phyloP scores from a whole-genome alignment of 371 early-diverging fungal genomes.

The Rhizopus arrhizus region DNA sequence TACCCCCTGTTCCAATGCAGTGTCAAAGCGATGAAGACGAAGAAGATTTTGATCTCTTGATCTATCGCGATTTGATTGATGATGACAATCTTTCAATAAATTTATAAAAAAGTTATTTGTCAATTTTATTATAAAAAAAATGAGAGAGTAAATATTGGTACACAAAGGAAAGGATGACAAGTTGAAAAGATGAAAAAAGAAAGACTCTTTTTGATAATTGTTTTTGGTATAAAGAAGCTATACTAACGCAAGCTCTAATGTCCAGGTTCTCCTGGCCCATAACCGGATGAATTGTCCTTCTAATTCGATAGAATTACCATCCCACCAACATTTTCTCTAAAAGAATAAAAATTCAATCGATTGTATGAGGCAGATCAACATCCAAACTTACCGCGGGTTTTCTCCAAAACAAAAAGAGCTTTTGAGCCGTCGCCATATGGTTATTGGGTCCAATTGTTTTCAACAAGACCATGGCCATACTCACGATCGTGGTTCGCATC shows the following conservation, averaged over 20 bases:
- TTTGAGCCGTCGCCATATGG: slow-evolving; percentile 80
- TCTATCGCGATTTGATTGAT: background rate
- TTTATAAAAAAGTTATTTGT: background rate
- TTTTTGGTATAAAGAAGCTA: slow-evolving; percentile 27
- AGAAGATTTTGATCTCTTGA: slow-evolving; percentile 4
- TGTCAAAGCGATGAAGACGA: slow-evolving; percentile 22
- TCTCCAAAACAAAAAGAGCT: slow-evolving; percentile 80
- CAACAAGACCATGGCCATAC: slow-evolving; percentile 71
- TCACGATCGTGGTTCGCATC: slow-evolving; percentile 64
- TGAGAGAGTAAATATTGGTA: background rate
- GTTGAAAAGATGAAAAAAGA: background rate
- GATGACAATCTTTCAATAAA: background rate
- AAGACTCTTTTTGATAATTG: background rate
- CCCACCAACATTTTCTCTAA: slow-evolving; percentile 69
- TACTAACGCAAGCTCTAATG: slow-evolving; percentile 77
- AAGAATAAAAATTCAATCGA: background rate
- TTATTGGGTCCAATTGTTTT: slow-evolving; percentile 72
- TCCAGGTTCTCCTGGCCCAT: slow-evolving; percentile 87
- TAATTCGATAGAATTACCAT: slow-evolving; percentile 70
- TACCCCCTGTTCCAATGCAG: slow-evolving; percentile 15
- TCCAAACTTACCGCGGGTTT: slow-evolving; percentile 70
- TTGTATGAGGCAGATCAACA: too few relatives aligned
- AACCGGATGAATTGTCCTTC: slow-evolving; percentile 65
- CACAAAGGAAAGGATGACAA: background rate
- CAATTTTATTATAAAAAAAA: background rate